phyloP scores from a whole-genome alignment of 2,329 filamentous ascomycete genomes.

The Ceratocystiopsis sp. region DNA sequence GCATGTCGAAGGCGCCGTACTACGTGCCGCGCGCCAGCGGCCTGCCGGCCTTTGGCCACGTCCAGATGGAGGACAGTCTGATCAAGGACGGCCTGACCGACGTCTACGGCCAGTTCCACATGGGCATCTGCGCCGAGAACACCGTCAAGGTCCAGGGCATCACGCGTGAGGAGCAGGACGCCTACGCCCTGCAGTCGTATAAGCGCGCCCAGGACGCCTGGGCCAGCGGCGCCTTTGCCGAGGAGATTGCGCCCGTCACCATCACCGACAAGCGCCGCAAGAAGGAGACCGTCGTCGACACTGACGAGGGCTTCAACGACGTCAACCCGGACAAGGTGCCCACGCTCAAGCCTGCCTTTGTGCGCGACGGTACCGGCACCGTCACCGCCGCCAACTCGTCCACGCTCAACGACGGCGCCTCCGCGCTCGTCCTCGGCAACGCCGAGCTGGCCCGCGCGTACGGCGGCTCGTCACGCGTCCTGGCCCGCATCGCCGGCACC shows the following conservation, averaged over 20 bases:
- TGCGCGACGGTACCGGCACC: constrained; percentile 69
- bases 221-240: constrained; percentile 64
- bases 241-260: constrained; percentile 80
- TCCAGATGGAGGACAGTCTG: constrained; percentile 78
- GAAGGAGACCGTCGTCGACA: constrained; percentile 55
- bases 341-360: constrained; percentile 78
- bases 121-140: constrained; percentile 93
- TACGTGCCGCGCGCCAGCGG: constrained; percentile 72
- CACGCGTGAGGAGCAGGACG: constrained; percentile 72
- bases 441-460: constrained; percentile 67
- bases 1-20: constrained; percentile 87
- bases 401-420: constrained; percentile 87
- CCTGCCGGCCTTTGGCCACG: constrained; percentile 70
- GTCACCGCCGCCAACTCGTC: constrained; percentile 92
- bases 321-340: constrained; percentile 75
- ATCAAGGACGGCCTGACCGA: constrained; percentile 93
- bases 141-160: constrained; percentile 79
- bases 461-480: constrained; percentile 46
- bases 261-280: constrained; percentile 55
- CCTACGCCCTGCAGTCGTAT: constrained; percentile 80
- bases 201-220: constrained; percentile 80
- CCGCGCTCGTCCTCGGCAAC: constrained; percentile 71
- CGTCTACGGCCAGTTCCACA: constrained; percentile 92
- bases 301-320: constrained; percentile 80
- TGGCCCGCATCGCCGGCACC: constrained; percentile 72